Conservation (phyloP, 2,329 filamentous ascomycete genomes). For the Aspergillus bombycis region DNA sequence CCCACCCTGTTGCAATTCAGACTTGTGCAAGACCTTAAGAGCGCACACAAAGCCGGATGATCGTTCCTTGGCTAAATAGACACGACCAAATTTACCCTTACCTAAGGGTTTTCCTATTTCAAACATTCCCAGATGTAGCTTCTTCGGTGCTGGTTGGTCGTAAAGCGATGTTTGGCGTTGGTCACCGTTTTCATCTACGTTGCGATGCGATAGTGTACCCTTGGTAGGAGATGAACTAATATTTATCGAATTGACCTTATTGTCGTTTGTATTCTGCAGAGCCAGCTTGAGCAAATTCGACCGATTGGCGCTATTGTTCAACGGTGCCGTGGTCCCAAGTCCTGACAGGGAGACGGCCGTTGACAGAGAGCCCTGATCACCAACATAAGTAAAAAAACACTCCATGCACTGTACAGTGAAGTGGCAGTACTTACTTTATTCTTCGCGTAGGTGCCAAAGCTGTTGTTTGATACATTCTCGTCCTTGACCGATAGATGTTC, state of each 20-base stretch:
- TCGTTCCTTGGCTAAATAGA: slow-evolving; percentile 82
- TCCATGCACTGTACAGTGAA: background rate
- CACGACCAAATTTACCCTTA: slow-evolving; percentile 85
- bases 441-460: slow-evolving; percentile 65
- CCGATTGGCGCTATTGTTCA: slow-evolving; percentile 59
- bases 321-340: slow-evolving; percentile 47
- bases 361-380: slow-evolving; percentile 49
- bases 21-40: slow-evolving; percentile 84
- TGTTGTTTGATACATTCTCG: slow-evolving; percentile 71
- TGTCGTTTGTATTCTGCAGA: slow-evolving; percentile 75
- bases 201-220: slow-evolving; percentile 46
- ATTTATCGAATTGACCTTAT: slow-evolving; percentile 58
- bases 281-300: slow-evolving; percentile 85
- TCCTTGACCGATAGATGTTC: slow-evolving; percentile 89
- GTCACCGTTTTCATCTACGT: slow-evolving; percentile 52
- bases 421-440: slow-evolving; percentile 65
- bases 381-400: slow-evolving; percentile 23
- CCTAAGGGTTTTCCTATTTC: slow-evolving; percentile 85
- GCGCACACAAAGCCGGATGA: slow-evolving; percentile 81
- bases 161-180: slow-evolving; percentile 51
- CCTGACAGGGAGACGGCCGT: slow-evolving; percentile 52
- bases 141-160: slow-evolving; percentile 58
- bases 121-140: slow-evolving; percentile 91
- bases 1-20: slow-evolving; percentile 75
- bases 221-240: slow-evolving; percentile 64